phyloP scores from a whole-genome alignment of 2,329 filamentous ascomycete genomes.

The Ophiocordyceps sinensis region DNA sequence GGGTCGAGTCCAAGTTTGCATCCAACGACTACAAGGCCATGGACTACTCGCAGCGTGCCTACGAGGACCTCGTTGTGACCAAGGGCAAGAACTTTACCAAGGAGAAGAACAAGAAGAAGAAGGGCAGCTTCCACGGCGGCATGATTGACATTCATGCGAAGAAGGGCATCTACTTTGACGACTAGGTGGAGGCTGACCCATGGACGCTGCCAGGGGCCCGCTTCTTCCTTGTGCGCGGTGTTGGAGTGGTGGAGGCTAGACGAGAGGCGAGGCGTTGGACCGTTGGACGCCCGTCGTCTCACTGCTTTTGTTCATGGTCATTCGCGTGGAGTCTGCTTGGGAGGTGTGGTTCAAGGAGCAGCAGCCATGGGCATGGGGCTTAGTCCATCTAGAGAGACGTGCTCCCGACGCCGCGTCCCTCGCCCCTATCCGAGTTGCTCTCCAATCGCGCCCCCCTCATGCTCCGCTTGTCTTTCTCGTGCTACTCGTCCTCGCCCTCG shows the following conservation, averaged over 20 bases:
- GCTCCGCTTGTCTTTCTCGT: not conserved
- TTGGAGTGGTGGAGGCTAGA: not conserved
- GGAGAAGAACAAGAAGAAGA: slow-evolving; percentile 98
- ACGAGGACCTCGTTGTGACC: slow-evolving; percentile 77
- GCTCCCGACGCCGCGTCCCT: no score
- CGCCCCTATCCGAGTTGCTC: no score
- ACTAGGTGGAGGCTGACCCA: slow-evolving; percentile 32
- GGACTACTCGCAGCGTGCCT: slow-evolving; percentile 78
- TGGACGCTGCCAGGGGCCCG: not conserved
- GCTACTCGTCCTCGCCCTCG: not conserved
- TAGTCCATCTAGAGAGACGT: no score
- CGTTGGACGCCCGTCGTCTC: not conserved
- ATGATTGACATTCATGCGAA: slow-evolving; percentile 68
- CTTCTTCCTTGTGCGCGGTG: not conserved
- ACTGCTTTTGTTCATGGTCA: no score
- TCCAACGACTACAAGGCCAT: slow-evolving; percentile 76
- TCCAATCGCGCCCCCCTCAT: no score
- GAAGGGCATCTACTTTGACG: slow-evolving; percentile 89
- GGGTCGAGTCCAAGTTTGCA: slow-evolving; percentile 52
- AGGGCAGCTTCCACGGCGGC: slow-evolving; percentile 80
- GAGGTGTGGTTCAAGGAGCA: no score
- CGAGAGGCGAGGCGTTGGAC: not conserved
- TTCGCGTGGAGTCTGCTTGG: no score
- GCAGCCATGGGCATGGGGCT: no score
- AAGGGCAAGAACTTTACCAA: slow-evolving; percentile 97